These are phyloP conservation scores for Beauveria pseudobassiana DNA, from an alignment of 2,329 filamentous ascomycete species.

Conservation along the genomic window DNA sequence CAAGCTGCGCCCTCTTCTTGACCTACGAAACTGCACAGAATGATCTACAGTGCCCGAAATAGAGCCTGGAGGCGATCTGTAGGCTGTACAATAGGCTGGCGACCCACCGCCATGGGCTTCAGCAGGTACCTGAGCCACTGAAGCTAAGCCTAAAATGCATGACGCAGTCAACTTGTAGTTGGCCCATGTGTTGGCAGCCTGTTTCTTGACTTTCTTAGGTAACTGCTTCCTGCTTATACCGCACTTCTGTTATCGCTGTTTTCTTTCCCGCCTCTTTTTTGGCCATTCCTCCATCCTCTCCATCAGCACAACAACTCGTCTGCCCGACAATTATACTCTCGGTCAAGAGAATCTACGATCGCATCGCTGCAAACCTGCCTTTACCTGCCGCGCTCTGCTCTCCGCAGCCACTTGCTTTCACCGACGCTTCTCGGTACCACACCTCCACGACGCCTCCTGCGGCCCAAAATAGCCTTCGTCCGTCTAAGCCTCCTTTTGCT, in stretches of 20 bases:
- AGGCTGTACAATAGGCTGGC: neutral
- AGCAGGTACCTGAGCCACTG: no score
- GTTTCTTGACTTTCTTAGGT: no score
- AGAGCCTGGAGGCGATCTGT: neutral
- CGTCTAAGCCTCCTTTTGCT: slow-evolving; percentile 4
- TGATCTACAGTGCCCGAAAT: neutral
- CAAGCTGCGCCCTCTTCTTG: neutral
- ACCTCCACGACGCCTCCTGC: neutral
- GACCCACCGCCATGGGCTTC: neutral
- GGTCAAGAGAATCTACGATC: neutral
- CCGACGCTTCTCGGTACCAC: neutral
- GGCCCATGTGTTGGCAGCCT: no score
- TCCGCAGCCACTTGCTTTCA: neutral
- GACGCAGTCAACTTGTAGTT: no score
- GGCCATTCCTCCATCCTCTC: neutral
- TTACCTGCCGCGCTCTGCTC: neutral
- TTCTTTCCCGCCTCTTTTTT: neutral
- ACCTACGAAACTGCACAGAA: neutral
- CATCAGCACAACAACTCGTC: neutral
- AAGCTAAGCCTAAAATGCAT: no score
- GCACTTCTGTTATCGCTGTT: neutral
- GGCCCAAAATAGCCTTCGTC: neutral
- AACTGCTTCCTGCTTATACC: neutral
- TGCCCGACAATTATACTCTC: neutral
- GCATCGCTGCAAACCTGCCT: neutral